Evolutionary conservation across 805 yeast genomes (phyloP), one percentile per base, ranked within the genome.

Genomic region (Pichia thaimueangensis): DNA sequence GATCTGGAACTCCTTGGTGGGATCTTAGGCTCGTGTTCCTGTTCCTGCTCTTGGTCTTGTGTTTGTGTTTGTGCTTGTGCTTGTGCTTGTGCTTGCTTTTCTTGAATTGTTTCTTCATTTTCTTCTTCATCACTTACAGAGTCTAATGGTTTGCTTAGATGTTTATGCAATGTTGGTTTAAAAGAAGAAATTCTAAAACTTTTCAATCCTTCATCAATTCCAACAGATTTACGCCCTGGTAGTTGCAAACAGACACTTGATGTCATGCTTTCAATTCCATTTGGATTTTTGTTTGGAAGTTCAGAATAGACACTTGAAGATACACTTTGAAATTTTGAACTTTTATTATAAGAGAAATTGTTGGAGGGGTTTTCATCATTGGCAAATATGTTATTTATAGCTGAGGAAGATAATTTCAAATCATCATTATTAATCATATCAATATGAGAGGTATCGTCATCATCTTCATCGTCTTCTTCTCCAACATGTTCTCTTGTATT

Each of bases 291-390:
- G 9, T 22, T 24, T 22, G 38, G 38, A n/a, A 44, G 25, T 29
- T 50, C 58, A 4, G 57, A 42, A 32, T 55, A 54, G 12, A 55
- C 36, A 24, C 56, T 51, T 29, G 59, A 54, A 8, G 53, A 37
- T 10, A 44, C 33, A 30, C 55, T 50, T 34, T 47, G 49, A 30
- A 24, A 25, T 20, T 32, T 31, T n/a, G 17, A 20, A 21, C 17
- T 30, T 9, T 24, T 21, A n/a, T 15, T 4, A 12, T 20, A 12
- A 20, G 25, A 9, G 13, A 8, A 15, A 22, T 22, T 22, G n/a
- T n/a, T n/a, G n/a, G n/a, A n/a, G n/a, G n/a, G n/a, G 8, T 30
- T 12, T 9, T 30, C 22, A 28, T 30, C 41, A 6, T 25, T 13
- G 6, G 13, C 36, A 28, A 34, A 33, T n/a, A 27, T 42, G 19